A percentile compares a stretch with the other conserved stretches of the same genome.
Conservation (phyloP, 495 filamentous ascomycete genomes). For the Glonium stellatum region DNA sequence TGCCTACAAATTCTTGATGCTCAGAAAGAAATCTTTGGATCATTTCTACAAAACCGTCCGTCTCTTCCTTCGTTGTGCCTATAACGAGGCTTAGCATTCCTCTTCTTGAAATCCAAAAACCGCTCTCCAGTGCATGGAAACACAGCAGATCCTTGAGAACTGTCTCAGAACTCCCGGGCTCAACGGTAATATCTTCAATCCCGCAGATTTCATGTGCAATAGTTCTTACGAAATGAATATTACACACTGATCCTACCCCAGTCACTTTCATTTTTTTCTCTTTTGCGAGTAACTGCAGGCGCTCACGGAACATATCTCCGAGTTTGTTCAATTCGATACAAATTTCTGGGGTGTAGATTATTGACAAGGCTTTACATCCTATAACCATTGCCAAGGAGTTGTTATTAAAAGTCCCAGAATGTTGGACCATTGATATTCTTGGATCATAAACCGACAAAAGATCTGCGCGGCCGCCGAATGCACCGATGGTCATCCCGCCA, state of each 20-base stretch:
- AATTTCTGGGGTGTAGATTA: constrained; percentile 41
- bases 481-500: constrained; percentile 57
- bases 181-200: constrained; percentile 21
- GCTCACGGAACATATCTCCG: constrained; percentile 36
- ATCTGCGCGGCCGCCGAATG: constrained; percentile 51
- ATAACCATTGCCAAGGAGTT: constrained; percentile 55
- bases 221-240: constrained; percentile 37
- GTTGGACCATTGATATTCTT: constrained; percentile 27
- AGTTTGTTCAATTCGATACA: constrained; percentile 34
- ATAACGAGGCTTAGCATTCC: constrained; percentile 42
- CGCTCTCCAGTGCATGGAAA: constrained; percentile 44
- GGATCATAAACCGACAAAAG: constrained; percentile 54
- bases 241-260: constrained; percentile 42
- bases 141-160: constrained; percentile 44
- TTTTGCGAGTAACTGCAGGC: constrained; percentile 29
- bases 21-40: constrained; percentile 10
- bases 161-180: background rate
- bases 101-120: constrained; percentile 43
- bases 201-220: constrained; percentile 15
- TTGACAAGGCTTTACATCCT: constrained; percentile 41
- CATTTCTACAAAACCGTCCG: constrained; percentile 37
- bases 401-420: constrained; percentile 65
- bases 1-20: background rate
- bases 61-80: constrained; percentile 36
- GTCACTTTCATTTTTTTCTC: constrained; percentile 38